Conservation (phyloP, 228 moss, liverwort and hornwort genomes). For the Sphagnum magellanicum region DNA sequence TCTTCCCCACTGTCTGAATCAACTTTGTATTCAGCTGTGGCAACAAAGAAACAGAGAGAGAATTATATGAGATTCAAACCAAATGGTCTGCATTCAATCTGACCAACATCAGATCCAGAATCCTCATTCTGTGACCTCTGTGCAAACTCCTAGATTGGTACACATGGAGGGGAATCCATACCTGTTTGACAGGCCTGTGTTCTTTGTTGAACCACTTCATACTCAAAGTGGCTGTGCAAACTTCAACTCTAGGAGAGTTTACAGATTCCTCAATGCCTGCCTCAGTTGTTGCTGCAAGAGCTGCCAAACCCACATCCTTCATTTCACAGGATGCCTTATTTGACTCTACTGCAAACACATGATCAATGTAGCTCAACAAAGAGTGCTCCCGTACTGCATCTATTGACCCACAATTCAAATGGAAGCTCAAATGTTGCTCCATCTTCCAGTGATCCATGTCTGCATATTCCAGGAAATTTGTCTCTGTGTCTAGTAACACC, state of each 20-base stretch:
- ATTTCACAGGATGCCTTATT: constrained; percentile 25
- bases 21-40: too few species aligned
- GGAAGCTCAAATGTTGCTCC: constrained; percentile 73
- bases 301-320: constrained; percentile 18
- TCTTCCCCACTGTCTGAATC: too few species aligned
- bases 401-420: constrained; percentile 72
- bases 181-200: constrained; percentile 35
- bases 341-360: constrained; percentile 69
- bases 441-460: constrained; percentile 83
- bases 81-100: too few species aligned
- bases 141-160: too few species aligned
- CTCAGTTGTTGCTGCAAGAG: constrained; percentile 23
- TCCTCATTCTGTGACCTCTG: too few species aligned
- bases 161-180: not conserved
- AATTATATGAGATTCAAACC: too few species aligned
- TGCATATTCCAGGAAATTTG: constrained; percentile 76
- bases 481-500: constrained; percentile 84
- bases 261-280: constrained; percentile 15
- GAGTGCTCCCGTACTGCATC: constrained; percentile 80
- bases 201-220: constrained; percentile 76
- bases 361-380: constrained; percentile 88
- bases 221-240: constrained; percentile 71
- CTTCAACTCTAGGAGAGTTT: constrained; percentile 54
- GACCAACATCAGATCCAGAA: too few species aligned
- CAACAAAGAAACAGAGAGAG: too few species aligned